Percentiles rank a stretch among this genome's conserved stretches.
Evolutionary conservation across 2,329 filamentous ascomycete species (phyloP).

Genomic region (Exophiala bonariae): DNA sequence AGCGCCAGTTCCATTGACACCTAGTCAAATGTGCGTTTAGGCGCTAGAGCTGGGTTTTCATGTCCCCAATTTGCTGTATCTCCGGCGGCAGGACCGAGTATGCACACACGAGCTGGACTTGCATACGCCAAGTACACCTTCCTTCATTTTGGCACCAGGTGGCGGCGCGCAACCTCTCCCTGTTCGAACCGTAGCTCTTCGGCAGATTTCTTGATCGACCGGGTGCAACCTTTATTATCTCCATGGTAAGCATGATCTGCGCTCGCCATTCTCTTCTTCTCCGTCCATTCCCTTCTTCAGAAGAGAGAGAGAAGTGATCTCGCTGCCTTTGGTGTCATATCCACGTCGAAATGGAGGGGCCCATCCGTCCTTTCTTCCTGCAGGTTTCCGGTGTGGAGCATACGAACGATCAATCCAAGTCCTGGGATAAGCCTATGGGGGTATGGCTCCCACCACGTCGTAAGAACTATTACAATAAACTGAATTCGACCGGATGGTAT

Average conservation of each 20-base stretch:
- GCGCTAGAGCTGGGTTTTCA: too few species aligned
- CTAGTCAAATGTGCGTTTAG: too few species aligned
- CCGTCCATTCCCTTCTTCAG: too few species aligned
- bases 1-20: too few species aligned
- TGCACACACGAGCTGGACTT: too few species aligned
- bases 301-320: too few species aligned
- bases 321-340: too few species aligned
- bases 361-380: not conserved
- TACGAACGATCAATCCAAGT: not conserved
- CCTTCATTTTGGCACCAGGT: constrained; percentile 4
- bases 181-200: constrained; percentile 4
- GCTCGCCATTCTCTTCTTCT: too few species aligned
- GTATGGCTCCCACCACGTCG: constrained; percentile 9
- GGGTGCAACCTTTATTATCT: constrained; percentile 1
- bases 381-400: not conserved
- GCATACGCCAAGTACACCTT: not conserved
- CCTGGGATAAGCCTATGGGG: not conserved
- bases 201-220: too few species aligned
- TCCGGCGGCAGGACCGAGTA: too few species aligned
- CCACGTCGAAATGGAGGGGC: not conserved
- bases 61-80: too few species aligned
- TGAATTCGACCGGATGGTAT: constrained; percentile 1
- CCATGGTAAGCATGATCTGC: not conserved
- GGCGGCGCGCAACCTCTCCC: constrained; percentile 4
- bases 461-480: not conserved